phyloP scores from a whole-genome alignment of 768 basidiomycete genomes.

The Kwoniella europaea region DNA sequence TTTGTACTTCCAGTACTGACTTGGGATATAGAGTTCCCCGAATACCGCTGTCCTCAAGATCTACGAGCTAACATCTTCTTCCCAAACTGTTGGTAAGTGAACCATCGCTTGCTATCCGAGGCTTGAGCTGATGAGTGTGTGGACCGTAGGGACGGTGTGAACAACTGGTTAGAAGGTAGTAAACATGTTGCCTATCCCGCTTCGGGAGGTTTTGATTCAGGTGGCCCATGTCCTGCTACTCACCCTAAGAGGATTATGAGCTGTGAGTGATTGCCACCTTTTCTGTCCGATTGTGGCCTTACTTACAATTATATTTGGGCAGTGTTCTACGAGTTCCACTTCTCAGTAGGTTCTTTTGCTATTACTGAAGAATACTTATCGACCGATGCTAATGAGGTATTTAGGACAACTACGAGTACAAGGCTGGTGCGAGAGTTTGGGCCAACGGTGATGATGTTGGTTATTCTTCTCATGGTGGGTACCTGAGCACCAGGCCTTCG shows the following conservation, averaged over 20 bases:
- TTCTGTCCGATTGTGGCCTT: neutral
- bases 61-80: slow-evolving; percentile 42
- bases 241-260: slow-evolving; percentile 57
- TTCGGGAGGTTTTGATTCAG: slow-evolving; percentile 43
- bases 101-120: neutral
- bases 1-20: too few relatives aligned
- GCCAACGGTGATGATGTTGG: slow-evolving; percentile 55
- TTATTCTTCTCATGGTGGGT: slow-evolving; percentile 29
- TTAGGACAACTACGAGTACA: slow-evolving; percentile 51
- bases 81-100: slow-evolving; percentile 13
- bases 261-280: slow-evolving; percentile 1
- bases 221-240: slow-evolving; percentile 53
- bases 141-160: slow-evolving; percentile 59
- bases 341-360: slow-evolving; percentile 42
- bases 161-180: slow-evolving; percentile 49
- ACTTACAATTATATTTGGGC: neutral
- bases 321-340: slow-evolving; percentile 59
- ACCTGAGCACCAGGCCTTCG: neutral
- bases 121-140: slow-evolving; percentile 50
- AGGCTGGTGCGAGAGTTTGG: slow-evolving; percentile 53
- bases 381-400: slow-evolving; percentile 14
- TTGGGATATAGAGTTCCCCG: slow-evolving; percentile 48
- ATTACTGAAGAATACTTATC: neutral
- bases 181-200: slow-evolving; percentile 58
- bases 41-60: slow-evolving; percentile 56